phyloP scores from a whole-genome alignment of 2,329 filamentous ascomycete genomes.

The Aulographum hederae region DNA sequence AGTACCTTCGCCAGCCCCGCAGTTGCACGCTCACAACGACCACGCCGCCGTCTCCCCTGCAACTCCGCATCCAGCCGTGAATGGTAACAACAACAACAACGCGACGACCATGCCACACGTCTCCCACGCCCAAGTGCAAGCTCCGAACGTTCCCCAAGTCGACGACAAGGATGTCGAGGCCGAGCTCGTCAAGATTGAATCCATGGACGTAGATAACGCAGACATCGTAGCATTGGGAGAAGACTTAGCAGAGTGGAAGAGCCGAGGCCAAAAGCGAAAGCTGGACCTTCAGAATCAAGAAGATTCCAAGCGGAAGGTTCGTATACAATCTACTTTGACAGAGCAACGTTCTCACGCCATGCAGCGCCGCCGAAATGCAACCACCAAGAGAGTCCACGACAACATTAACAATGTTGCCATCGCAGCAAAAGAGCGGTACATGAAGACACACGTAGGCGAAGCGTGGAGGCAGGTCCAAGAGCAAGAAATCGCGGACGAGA shows the following conservation, averaged over 20 bases:
- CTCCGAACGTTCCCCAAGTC: constrained; percentile 11
- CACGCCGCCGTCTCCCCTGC: no score
- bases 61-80: no score
- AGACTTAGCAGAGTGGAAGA: no score
- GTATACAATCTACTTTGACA: background rate
- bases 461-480: constrained; percentile 77
- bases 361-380: constrained; percentile 39
- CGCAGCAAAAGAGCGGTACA: constrained; percentile 57
- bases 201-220: constrained; percentile 36
- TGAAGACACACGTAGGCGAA: constrained; percentile 57
- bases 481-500: constrained; percentile 81
- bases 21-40: no score
- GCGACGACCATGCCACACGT: no score
- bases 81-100: no score
- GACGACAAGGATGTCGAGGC: constrained; percentile 52
- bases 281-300: constrained; percentile 48
- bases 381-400: constrained; percentile 36
- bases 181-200: constrained; percentile 41
- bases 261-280: constrained; percentile 45
- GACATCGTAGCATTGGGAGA: constrained; percentile 34
- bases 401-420: constrained; percentile 50
- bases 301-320: constrained; percentile 41
- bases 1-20: no score
- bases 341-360: no score
- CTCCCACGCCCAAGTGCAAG: no score